phyloP scores from a whole-genome alignment of 2,329 filamentous ascomycete genomes.

The Tolypocladium guangdongense region DNA sequence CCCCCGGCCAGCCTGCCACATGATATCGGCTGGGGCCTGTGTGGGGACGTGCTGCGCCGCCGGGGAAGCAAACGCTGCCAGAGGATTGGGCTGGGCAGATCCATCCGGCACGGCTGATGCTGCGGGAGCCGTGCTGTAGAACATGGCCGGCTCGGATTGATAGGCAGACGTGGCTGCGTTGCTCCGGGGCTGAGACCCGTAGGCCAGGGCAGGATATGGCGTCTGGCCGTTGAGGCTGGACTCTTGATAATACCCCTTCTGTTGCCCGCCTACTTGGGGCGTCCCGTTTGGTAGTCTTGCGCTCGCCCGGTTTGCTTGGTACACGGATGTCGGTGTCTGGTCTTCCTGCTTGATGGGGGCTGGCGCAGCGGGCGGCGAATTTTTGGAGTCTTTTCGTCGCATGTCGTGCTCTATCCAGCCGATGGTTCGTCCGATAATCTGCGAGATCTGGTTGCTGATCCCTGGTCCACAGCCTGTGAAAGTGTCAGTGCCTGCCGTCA shows the following conservation, averaged over 20 bases:
- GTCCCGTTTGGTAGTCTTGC: constrained; percentile 9
- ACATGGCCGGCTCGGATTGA: constrained; percentile 16
- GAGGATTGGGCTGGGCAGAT: constrained; percentile 21
- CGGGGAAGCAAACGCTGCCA: constrained; percentile 29
- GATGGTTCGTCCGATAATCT: constrained; percentile 40
- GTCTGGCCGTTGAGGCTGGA: constrained; percentile 13
- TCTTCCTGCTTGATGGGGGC: constrained; percentile 27
- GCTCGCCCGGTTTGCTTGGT: neutral
- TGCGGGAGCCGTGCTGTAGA: constrained; percentile 13
- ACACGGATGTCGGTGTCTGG: constrained; percentile 14
- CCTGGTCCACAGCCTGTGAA: constrained; percentile 30
- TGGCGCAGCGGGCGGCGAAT: constrained; percentile 5
- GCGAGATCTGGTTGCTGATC: constrained; percentile 32
- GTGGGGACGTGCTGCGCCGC: constrained; percentile 22
- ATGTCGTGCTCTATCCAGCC: constrained; percentile 42
- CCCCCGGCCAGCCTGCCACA: constrained; percentile 21
- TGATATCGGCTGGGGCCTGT: constrained; percentile 13
- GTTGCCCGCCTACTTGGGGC: neutral
- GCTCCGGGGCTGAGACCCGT: constrained; percentile 15
- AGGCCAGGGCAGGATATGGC: constrained; percentile 19
- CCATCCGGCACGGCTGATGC: neutral
- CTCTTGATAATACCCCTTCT: constrained; percentile 20
- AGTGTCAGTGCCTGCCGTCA: constrained; percentile 7
- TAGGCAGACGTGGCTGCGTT: constrained; percentile 13
- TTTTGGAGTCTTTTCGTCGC: constrained; percentile 19